A percentile compares a stretch with the other conserved stretches of the same genome.
Conservation (phyloP, 176 grass and related monocot genomes). For the Secale cereale region DNA sequence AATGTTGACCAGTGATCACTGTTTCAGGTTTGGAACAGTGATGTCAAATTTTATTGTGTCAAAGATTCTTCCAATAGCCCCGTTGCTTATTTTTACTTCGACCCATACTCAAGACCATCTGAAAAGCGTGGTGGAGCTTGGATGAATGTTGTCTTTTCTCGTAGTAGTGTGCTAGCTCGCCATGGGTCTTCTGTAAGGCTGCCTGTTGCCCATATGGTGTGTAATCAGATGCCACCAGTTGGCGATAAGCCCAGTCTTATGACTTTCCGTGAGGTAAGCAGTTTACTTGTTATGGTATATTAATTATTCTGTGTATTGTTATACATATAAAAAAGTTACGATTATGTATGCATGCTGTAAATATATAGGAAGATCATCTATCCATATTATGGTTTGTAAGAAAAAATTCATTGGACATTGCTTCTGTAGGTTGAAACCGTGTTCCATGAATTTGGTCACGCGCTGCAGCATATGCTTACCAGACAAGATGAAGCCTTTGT, state of each 20-base stretch:
- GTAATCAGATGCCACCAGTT: slow-evolving; percentile 96
- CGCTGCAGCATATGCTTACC: slow-evolving; percentile 99
- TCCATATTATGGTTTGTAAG: background rate
- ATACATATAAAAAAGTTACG: background rate
- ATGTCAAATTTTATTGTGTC: slow-evolving; percentile 91
- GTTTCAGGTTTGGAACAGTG: slow-evolving; percentile 84
- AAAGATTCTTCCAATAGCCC: slow-evolving; percentile 81
- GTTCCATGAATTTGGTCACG: slow-evolving; percentile 99
- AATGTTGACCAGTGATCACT: slow-evolving; percentile 12
- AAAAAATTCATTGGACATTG: background rate
- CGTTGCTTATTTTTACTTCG: slow-evolving; percentile 96
- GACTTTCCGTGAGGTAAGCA: slow-evolving; percentile 96
- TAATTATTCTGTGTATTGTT: slow-evolving; percentile 4
- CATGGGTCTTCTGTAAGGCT: slow-evolving; percentile 69
- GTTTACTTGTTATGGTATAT: background rate
- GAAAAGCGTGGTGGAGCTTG: slow-evolving; percentile 96
- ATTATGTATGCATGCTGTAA: background rate
- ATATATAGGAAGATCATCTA: background rate
- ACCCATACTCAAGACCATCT: slow-evolving; percentile 96
- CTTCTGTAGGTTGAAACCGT: slow-evolving; percentile 90
- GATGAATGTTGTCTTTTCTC: slow-evolving; percentile 96
- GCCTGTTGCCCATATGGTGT: slow-evolving; percentile 95
- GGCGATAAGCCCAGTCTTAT: slow-evolving; percentile 94
- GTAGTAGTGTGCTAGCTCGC: slow-evolving; percentile 73
- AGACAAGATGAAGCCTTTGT: slow-evolving; percentile 94